Conservation (phyloP, 2,329 filamentous ascomycete species). For the Coniochaeta hoffmannii region DNA sequence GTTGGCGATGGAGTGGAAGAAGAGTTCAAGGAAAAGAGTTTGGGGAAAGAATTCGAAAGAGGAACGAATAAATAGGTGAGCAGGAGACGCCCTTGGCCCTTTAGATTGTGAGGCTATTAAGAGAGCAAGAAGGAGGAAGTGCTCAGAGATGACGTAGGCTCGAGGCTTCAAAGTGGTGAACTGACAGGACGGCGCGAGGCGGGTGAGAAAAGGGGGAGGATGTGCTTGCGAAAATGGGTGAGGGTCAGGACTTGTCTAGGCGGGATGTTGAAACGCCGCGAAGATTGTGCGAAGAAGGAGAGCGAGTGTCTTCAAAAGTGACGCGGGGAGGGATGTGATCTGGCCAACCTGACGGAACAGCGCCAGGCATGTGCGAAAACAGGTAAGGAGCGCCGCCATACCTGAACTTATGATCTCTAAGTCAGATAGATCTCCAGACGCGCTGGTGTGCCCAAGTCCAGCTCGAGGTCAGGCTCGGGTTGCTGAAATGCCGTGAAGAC, state of each 20-base stretch:
- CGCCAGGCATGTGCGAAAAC: not conserved
- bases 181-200: not conserved
- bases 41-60: not conserved
- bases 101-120: too few species aligned
- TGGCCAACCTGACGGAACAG: not conserved
- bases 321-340: not conserved
- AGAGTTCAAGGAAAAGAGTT: not conserved
- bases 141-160: not conserved
- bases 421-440: too few species aligned
- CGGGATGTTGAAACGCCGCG: not conserved
- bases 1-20: too few species aligned
- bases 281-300: not conserved
- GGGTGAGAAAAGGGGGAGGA: not conserved
- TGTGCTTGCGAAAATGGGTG: not conserved
- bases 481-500: too few species aligned
- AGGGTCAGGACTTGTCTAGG: not conserved
- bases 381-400: not conserved
- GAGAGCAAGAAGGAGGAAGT: not conserved
- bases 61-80: too few species aligned
- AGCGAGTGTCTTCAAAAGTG: not conserved
- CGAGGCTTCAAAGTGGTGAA: not conserved
- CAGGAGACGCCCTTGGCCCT: too few species aligned
- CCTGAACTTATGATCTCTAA: not conserved
- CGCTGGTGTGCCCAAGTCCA: too few species aligned
- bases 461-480: too few species aligned